A percentile compares a stretch with the other conserved stretches of the same genome.
These are phyloP conservation scores for Setaria viridis DNA, from an alignment of 202 grass and related monocot genomes.

Conservation along the genomic window DNA sequence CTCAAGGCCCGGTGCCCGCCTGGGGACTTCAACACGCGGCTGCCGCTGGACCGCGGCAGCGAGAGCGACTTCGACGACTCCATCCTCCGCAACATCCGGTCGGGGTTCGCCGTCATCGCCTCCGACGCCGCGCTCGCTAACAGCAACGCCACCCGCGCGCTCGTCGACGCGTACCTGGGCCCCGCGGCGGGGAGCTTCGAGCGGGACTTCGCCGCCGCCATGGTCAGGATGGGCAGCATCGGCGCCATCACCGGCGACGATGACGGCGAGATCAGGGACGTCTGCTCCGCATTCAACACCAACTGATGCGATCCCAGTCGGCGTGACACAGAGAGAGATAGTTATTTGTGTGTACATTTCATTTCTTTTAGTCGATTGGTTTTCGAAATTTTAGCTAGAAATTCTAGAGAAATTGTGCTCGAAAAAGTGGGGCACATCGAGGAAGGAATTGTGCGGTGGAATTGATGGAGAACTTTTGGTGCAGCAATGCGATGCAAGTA, in stretches of 20 bases:
- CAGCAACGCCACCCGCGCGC: conserved; percentile 50
- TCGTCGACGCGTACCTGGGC: conserved; percentile 70
- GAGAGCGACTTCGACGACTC: conserved; percentile 59
- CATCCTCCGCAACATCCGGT: conserved; percentile 73
- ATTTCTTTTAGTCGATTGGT: neutral
- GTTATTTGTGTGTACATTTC: neutral
- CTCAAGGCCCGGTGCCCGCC: conserved; percentile 64
- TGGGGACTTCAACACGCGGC: conserved; percentile 64
- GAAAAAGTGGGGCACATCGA: neutral
- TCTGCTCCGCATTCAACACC: conserved; percentile 69
- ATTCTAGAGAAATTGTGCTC: neutral
- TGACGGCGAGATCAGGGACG: conserved; percentile 66
- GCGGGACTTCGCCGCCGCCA: conserved; percentile 61
- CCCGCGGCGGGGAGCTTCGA: conserved; percentile 43
- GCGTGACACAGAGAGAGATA: neutral
- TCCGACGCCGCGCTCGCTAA: conserved; percentile 66
- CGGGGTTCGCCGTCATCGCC: conserved; percentile 63
- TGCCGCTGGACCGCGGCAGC: conserved; percentile 79
- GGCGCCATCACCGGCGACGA: conserved; percentile 55
- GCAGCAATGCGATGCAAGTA: conserved; percentile 23
- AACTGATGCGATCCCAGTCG: neutral
- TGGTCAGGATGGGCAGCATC: conserved; percentile 75
- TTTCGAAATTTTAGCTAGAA: neutral
- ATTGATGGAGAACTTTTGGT: neutral
- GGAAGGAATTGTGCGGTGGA: conserved; percentile 17